A percentile compares a stretch with the other conserved stretches of the same genome.
These are phyloP conservation scores for Antarctomyces pellizariae DNA, from an alignment of 495 filamentous ascomycete genomes.

Conservation along the genomic window DNA sequence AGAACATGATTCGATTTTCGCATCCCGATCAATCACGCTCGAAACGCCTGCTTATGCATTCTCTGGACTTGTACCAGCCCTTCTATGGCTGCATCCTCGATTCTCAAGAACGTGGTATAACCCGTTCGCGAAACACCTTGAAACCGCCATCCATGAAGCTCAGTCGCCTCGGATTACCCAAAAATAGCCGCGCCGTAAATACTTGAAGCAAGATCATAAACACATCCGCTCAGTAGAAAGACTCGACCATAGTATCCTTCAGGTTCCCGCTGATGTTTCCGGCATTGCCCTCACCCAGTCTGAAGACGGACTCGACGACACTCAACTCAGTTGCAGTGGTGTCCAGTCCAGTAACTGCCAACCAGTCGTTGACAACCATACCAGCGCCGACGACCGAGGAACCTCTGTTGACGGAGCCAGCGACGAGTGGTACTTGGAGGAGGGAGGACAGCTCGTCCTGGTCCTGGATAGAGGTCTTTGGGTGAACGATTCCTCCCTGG, in stretches of 20 bases:
- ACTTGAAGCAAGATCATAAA: too few relatives aligned
- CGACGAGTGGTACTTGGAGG: slow-evolving; percentile 87
- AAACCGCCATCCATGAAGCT: too few relatives aligned
- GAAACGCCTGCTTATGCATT: too few relatives aligned
- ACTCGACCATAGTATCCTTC: slow-evolving; percentile 96
- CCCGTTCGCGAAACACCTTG: too few relatives aligned
- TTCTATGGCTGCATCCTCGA: too few relatives aligned
- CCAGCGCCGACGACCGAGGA: slow-evolving; percentile 86
- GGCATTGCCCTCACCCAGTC: slow-evolving; percentile 70
- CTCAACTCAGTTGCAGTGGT: slow-evolving; percentile 93
- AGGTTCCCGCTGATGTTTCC: slow-evolving; percentile 50
- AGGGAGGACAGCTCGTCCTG: slow-evolving; percentile 90
- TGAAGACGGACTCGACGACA: slow-evolving; percentile 87
- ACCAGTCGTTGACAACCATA: slow-evolving; percentile 98
- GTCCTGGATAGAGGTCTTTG: slow-evolving; percentile 87
- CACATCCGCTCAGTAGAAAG: slow-evolving; percentile 67
- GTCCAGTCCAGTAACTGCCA: slow-evolving; percentile 89
- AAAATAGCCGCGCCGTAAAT: too few relatives aligned
- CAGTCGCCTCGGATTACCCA: too few relatives aligned
- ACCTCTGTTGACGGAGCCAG: slow-evolving; percentile 80
- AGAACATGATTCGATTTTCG: too few relatives aligned
- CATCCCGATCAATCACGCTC: too few relatives aligned
- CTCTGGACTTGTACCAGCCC: too few relatives aligned
- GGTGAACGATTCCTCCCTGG: slow-evolving; percentile 90
- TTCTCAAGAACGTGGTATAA: too few relatives aligned